Evolutionary conservation across 345 rosid genomes (phyloP), one percentile per base, ranked within the genome.

Genomic region (Linum tenue): DNA sequence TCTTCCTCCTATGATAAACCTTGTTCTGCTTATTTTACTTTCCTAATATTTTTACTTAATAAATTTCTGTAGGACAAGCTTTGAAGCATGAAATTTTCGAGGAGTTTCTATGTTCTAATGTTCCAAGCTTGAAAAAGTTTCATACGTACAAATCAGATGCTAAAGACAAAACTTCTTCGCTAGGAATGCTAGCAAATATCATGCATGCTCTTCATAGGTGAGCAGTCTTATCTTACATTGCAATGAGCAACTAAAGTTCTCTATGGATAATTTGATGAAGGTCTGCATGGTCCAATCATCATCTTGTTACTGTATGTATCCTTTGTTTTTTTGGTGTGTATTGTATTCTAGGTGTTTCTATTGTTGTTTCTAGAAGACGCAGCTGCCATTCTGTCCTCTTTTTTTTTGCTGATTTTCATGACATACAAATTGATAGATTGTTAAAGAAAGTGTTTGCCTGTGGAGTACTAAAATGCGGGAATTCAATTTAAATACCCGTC

Each of bases 71-170:
- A 88, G 99, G 89, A 78, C 95, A 94, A 86, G 71, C 77, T 60
- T 72, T 94, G 82, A 94, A 83, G 79, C 96, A 88, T 75, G 92
- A 88, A 79, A 78, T 65, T 69, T 79, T 94, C 42, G 92, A 77
- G 39, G 75, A 70, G 36, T 78, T 80, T 74, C 65, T 90, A 44
- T 72, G 63, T 69, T 75, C 91, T 59, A 85, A 85, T 70, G 85
- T 94, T 73, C 95, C 95, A 51, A 88, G 95, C 80, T 84, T 94
- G 88, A 88, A 83, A 79, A 86, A 83, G 66, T 78, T 88, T 55
- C 65, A 64, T 63, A 64, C 71, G 76, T 70, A 72, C 74, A 85
- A 84, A 60, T 64, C 65, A 67, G 79, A 78, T 65, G 81, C 83
- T 64, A 81, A 80, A 80, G 40, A 66, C 8, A 82, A 78, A 75